phyloP scores from a whole-genome alignment of 73 alveolate genomes.

The Loxodes magnus region DNA sequence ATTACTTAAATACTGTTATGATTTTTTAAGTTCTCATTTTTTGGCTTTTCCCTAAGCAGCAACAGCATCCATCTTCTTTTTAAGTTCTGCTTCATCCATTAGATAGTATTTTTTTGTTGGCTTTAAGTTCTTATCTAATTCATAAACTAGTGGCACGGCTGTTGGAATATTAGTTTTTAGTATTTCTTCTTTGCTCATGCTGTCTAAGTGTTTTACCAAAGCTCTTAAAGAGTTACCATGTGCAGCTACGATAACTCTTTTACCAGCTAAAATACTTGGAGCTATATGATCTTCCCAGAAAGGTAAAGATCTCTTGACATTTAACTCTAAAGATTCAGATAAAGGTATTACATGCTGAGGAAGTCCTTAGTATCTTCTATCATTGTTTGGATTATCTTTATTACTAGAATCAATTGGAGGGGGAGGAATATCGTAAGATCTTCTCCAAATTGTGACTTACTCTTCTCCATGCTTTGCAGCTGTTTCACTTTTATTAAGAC shows the following conservation, averaged over 20 bases:
- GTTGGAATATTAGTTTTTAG: constrained; percentile 47
- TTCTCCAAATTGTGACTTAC: constrained; percentile 80
- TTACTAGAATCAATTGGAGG: constrained; percentile 83
- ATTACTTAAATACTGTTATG: no score
- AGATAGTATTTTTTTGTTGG: no score
- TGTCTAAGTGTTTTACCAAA: constrained; percentile 85
- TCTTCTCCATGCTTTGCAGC: constrained; percentile 89
- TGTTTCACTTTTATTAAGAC: constrained; percentile 92
- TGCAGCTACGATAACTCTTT: constrained; percentile 90
- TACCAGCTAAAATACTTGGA: constrained; percentile 69
- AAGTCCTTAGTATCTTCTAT: no score
- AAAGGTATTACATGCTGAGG: no score
- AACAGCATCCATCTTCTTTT: no score
- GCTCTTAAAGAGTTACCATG: constrained; percentile 97
- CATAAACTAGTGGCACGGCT: constrained; percentile 93
- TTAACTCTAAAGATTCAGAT: no score
- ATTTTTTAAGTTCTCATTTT: no score
- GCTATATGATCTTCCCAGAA: constrained; percentile 81
- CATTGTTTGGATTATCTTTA: constrained; percentile 79
- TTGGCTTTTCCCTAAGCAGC: no score
- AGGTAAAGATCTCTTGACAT: constrained; percentile 91
- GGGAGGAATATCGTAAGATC: constrained; percentile 89
- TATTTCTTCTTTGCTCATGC: constrained; percentile 78
- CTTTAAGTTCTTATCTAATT: constrained; percentile 84
- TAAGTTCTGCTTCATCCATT: no score